phyloP scores from a whole-genome alignment of 495 filamentous ascomycete species.

The Usnea hakonensis region DNA sequence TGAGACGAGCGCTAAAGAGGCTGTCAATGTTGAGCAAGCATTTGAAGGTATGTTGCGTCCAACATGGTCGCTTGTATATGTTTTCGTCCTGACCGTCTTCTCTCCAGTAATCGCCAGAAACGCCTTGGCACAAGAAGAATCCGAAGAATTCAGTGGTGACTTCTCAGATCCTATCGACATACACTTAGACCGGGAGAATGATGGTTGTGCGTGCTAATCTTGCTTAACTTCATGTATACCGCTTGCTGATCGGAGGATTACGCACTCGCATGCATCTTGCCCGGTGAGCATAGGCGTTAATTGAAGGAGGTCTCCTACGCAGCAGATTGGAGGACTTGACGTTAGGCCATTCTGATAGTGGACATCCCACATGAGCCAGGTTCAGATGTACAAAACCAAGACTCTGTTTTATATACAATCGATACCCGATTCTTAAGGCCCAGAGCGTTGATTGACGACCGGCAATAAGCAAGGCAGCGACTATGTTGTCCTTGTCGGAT shows the following conservation, averaged over 20 bases:
- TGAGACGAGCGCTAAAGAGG: slow-evolving; percentile 98
- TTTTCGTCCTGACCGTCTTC: slow-evolving; percentile 18
- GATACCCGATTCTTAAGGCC: background rate
- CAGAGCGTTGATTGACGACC: background rate
- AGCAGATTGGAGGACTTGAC: slow-evolving; percentile 3
- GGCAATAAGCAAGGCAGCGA: too few species aligned
- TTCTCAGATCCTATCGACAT: slow-evolving; percentile 98
- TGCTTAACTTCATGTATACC: background rate
- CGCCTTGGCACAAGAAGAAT: slow-evolving; percentile 92
- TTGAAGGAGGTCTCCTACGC: background rate
- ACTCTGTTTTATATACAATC: background rate
- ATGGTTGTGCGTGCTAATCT: slow-evolving; percentile 78
- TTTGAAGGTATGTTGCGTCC: slow-evolving; percentile 68
- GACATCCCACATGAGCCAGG: background rate
- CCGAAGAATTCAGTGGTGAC: slow-evolving; percentile 83
- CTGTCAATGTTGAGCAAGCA: slow-evolving; percentile 94
- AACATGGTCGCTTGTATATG: slow-evolving; percentile 3
- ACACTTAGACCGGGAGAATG: slow-evolving; percentile 80
- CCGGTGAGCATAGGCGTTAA: slow-evolving; percentile 8
- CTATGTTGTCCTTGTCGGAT: too few species aligned
- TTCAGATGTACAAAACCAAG: background rate
- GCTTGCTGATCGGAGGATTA: background rate
- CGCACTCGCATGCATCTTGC: background rate
- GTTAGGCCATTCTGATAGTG: background rate
- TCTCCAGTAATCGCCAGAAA: slow-evolving; percentile 85